phyloP scores from a whole-genome alignment of 2,329 filamentous ascomycete species.

The Pseudocercospora eumusae region DNA sequence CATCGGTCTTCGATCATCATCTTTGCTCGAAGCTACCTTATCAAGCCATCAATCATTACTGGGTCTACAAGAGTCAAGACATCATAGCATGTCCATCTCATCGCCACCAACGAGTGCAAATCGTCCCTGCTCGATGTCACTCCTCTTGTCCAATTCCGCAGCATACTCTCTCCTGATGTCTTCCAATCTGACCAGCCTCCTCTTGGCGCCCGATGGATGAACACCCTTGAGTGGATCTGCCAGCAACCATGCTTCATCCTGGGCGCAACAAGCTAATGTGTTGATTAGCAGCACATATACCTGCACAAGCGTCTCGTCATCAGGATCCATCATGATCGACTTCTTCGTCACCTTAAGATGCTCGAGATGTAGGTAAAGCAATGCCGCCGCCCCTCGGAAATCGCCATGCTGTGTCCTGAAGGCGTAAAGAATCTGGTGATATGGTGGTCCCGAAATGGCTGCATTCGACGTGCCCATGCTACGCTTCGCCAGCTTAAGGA shows the following conservation, averaged over 20 bases:
- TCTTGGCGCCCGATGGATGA: constrained; percentile 50
- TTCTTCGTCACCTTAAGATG: constrained; percentile 43
- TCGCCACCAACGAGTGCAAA: constrained; percentile 67
- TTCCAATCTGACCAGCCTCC: constrained; percentile 79
- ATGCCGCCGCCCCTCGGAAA: constrained; percentile 73
- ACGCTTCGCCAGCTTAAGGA: constrained; percentile 70
- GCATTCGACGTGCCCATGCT: constrained; percentile 58
- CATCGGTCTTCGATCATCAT: neutral
- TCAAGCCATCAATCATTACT: neutral
- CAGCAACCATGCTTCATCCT: constrained; percentile 80
- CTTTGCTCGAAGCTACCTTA: neutral
- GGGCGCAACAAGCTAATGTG: constrained; percentile 79
- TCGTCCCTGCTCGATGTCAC: constrained; percentile 83
- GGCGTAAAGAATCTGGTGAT: constrained; percentile 86
- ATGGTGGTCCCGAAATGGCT: constrained; percentile 56
- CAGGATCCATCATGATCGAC: constrained; percentile 39
- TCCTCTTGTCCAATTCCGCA: constrained; percentile 82
- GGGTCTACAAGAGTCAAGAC: neutral
- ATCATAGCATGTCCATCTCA: constrained; percentile 38
- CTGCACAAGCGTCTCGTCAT: constrained; percentile 62
- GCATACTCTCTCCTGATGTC: constrained; percentile 89
- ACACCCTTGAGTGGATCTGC: constrained; percentile 52
- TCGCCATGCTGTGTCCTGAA: constrained; percentile 83
- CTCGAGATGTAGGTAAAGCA: constrained; percentile 59
- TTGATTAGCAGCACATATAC: constrained; percentile 93